Evolutionary conservation across 2,329 filamentous ascomycete species (phyloP).

Genomic region (Alternaria sp.): DNA sequence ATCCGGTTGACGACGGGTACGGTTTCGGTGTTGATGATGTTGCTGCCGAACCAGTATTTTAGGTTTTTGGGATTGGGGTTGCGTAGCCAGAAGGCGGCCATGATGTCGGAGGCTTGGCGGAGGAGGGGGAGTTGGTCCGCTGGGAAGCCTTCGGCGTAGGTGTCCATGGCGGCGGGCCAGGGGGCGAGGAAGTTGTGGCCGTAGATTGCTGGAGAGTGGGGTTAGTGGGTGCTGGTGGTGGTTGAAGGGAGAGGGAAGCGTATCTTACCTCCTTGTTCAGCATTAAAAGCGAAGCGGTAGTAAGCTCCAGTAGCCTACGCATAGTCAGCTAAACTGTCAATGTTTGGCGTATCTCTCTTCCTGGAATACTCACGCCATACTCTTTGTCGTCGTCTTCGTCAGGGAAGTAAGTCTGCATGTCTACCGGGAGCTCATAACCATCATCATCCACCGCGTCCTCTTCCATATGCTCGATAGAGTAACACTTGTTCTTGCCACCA

Average conservation of each 20-base stretch:
- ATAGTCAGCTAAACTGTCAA: neutral
- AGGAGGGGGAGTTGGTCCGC: neutral
- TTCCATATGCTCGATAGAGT: neutral
- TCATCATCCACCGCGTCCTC: neutral
- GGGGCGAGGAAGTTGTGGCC: neutral
- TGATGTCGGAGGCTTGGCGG: neutral
- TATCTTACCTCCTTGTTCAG: neutral
- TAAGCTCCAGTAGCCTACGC: neutral
- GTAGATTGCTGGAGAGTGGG: neutral
- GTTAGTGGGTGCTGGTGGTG: neutral
- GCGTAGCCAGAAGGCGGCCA: neutral
- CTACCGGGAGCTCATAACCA: neutral
- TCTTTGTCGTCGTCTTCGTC: neutral
- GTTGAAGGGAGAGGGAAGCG: neutral
- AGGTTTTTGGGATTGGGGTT: neutral
- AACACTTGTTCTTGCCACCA: neutral
- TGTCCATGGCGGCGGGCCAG: neutral
- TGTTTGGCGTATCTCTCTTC: neutral
- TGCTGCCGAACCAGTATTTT: neutral
- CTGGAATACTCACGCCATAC: neutral
- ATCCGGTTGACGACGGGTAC: neutral
- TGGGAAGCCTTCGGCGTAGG: neutral
- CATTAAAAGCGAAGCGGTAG: neutral
- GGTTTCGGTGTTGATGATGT: conserved; percentile 7
- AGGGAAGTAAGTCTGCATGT: neutral